Conservation (phyloP, 148 eudicot species). For the Silene conica region DNA sequence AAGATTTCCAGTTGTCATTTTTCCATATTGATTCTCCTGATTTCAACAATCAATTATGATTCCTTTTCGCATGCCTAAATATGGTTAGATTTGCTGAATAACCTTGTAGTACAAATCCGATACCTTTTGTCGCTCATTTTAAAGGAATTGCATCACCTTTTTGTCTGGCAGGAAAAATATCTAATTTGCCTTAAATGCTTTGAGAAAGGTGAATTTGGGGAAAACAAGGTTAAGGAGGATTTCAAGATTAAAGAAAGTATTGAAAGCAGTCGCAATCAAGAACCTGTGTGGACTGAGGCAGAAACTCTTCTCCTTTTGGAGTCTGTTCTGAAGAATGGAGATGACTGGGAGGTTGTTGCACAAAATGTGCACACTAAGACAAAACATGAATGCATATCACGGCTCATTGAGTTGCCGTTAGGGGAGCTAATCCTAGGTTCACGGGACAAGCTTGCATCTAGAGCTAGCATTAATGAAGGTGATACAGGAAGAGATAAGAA, state of each 20-base stretch:
- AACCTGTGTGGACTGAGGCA: slow-evolving; percentile 69
- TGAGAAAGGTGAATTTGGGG: slow-evolving; percentile 52
- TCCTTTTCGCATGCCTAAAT: not conserved
- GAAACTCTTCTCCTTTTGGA: slow-evolving; percentile 88
- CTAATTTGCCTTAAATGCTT: slow-evolving; percentile 67
- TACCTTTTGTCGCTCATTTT: not conserved
- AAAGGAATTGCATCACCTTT: not conserved
- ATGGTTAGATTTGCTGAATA: not conserved
- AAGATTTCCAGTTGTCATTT: not conserved
- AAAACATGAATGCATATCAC: slow-evolving; percentile 80
- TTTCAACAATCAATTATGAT: not conserved
- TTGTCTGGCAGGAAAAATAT: slow-evolving; percentile 31
- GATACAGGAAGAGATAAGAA: slow-evolving; percentile 23
- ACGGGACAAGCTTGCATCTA: slow-evolving; percentile 32
- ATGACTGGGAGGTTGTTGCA: slow-evolving; percentile 91
- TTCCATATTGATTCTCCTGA: not conserved
- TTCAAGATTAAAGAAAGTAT: slow-evolving; percentile 45
- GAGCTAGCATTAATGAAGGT: slow-evolving; percentile 29
- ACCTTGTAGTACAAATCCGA: not conserved
- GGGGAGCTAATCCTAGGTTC: slow-evolving; percentile 89
- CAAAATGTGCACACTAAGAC: slow-evolving; percentile 74
- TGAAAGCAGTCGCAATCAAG: slow-evolving; percentile 32
- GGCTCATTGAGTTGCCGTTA: slow-evolving; percentile 87
- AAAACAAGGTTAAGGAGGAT: slow-evolving; percentile 55
- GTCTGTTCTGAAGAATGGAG: slow-evolving; percentile 83